Conservation (phyloP, 2,329 filamentous ascomycete species). For the Myrmaecium sp. region DNA sequence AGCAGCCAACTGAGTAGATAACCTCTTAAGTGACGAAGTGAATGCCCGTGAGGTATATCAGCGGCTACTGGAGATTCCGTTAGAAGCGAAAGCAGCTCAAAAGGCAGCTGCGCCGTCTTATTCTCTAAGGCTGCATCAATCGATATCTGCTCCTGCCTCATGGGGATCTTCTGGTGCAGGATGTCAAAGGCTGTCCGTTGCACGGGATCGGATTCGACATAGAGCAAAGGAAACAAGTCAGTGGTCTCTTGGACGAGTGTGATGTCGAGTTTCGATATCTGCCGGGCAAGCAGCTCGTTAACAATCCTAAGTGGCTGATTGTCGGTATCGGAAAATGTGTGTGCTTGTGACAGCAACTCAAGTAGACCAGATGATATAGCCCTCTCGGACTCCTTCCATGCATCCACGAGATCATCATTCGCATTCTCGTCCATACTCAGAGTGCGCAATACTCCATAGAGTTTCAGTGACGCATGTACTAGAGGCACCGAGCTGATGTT, state of each 20-base stretch:
- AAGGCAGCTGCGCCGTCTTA: slow-evolving; percentile 55
- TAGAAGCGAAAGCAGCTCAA: slow-evolving; percentile 70
- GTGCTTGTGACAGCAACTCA: slow-evolving; percentile 41
- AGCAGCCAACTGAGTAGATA: slow-evolving; percentile 85
- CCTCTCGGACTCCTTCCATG: slow-evolving; percentile 43
- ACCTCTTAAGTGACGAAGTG: slow-evolving; percentile 53
- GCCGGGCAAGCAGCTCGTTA: slow-evolving; percentile 54
- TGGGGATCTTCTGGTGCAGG: slow-evolving; percentile 64
- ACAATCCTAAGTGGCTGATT: slow-evolving; percentile 58
- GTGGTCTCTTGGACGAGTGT: slow-evolving; percentile 13
- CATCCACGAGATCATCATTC: slow-evolving; percentile 76
- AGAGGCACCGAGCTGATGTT: slow-evolving; percentile 29
- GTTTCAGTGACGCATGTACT: slow-evolving; percentile 54
- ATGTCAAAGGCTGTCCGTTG: slow-evolving; percentile 69
- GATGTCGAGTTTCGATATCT: slow-evolving; percentile 45
- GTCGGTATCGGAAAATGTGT: slow-evolving; percentile 18
- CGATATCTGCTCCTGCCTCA: slow-evolving; percentile 63
- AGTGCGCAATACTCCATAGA: slow-evolving; percentile 46
- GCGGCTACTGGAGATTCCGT: slow-evolving; percentile 59
- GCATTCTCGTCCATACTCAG: slow-evolving; percentile 41
- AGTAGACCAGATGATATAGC: slow-evolving; percentile 42
- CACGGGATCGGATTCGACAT: slow-evolving; percentile 55
- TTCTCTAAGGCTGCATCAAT: slow-evolving; percentile 60
- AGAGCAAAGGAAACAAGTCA: slow-evolving; percentile 52
- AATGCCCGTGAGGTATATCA: slow-evolving; percentile 43